Evolutionary conservation across 345 rosid species (phyloP).

Genomic region (Mercurialis annua): DNA sequence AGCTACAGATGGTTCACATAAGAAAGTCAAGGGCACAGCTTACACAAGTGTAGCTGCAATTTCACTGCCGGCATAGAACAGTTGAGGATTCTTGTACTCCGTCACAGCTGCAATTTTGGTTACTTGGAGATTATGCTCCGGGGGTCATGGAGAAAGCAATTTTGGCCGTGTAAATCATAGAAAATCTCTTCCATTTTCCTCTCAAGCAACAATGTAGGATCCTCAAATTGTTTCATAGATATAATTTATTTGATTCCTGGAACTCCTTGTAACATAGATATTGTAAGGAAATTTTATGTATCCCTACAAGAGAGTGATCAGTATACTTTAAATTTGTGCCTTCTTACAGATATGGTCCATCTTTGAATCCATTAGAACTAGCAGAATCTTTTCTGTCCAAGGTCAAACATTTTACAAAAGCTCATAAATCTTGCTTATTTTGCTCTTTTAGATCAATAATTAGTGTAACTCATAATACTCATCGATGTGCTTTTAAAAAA

Average conservation of each 20-base stretch:
- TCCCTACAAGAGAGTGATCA: background rate
- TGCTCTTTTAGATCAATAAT: background rate
- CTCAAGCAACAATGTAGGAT: no score
- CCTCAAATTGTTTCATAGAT: background rate
- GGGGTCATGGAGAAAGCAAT: background rate
- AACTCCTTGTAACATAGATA: background rate
- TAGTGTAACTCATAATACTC: background rate
- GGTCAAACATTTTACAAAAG: conserved; percentile 24
- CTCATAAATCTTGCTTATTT: background rate
- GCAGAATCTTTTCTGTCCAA: conserved; percentile 30
- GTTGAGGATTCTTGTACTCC: background rate
- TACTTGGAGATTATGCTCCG: background rate
- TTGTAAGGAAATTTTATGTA: background rate
- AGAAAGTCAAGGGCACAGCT: conserved; percentile 53
- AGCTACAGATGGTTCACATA: conserved; percentile 41
- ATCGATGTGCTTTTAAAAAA: conserved; percentile 5
- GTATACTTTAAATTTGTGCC: conserved; percentile 22
- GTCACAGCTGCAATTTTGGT: background rate
- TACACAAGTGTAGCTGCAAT: conserved; percentile 31
- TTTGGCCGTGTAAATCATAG: conserved; percentile 6
- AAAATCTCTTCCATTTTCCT: background rate
- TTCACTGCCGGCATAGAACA: conserved; percentile 33
- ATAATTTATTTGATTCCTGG: background rate
- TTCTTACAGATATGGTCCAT: conserved; percentile 23
- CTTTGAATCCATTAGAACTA: conserved; percentile 27